Conservation (phyloP, 2,329 filamentous ascomycete genomes). For the Metarhizium album region DNA sequence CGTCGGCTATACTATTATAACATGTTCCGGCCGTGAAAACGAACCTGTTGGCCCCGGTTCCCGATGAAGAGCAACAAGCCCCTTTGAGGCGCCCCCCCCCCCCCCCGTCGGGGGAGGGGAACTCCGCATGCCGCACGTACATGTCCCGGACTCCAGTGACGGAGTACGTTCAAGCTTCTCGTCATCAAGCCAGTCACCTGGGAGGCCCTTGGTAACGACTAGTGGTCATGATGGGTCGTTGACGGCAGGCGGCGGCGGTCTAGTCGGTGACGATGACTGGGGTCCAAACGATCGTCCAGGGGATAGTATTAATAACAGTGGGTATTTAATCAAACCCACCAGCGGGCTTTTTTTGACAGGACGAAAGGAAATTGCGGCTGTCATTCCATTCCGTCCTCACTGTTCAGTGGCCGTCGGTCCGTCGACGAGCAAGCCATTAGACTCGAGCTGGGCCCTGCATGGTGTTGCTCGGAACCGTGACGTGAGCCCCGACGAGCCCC, state of each 20-base stretch:
- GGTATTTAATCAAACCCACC: slow-evolving; percentile 8
- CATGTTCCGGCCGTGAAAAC: neutral
- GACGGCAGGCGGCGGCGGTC: neutral
- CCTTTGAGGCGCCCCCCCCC: no score
- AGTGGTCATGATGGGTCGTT: no score
- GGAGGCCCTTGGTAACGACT: no score
- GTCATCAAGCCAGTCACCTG: no score
- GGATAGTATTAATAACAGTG: slow-evolving; percentile 1
- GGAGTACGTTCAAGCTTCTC: no score
- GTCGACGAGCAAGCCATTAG: neutral
- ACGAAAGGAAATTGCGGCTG: neutral
- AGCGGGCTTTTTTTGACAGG: neutral
- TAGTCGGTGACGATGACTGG: neutral
- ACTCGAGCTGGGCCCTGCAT: neutral
- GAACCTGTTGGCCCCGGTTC: neutral
- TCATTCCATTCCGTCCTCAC: no score
- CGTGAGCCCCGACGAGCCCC: no score
- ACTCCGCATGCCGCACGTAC: slow-evolving; percentile 4
- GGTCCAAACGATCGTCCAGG: neutral
- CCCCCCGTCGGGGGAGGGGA: no score
- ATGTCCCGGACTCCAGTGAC: no score
- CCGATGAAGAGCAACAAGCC: slow-evolving; percentile 1
- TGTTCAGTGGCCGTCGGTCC: neutral
- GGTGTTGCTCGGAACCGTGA: neutral
- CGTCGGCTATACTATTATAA: neutral